Percentiles rank a stretch among this genome's conserved stretches.
phyloP scores from a whole-genome alignment of 257 asterid species.

The Petrea volubilis region DNA sequence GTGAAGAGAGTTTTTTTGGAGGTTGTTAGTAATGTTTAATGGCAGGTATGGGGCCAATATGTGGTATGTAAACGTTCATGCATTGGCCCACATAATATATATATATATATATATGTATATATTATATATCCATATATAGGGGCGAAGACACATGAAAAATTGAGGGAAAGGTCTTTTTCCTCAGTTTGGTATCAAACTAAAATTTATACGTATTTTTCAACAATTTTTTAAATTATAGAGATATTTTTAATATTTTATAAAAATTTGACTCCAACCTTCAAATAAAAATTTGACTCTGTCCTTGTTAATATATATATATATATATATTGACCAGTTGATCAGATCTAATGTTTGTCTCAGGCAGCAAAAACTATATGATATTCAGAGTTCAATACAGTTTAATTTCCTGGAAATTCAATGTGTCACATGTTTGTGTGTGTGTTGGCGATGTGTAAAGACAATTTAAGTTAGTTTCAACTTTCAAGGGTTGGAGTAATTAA shows the following conservation, averaged over 20 bases:
- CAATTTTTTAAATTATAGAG: too few relatives aligned
- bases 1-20: not conserved
- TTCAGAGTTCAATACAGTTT: not conserved
- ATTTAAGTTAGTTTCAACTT: not conserved
- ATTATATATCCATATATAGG: too few relatives aligned
- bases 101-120: not conserved
- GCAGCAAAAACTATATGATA: not conserved
- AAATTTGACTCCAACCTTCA: too few relatives aligned
- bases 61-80: constrained; percentile 15
- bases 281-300: too few relatives aligned
- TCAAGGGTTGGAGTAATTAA: too few relatives aligned
- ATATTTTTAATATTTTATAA: too few relatives aligned
- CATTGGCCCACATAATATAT: not conserved
- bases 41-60: not conserved
- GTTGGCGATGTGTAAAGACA: not conserved
- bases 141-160: too few relatives aligned
- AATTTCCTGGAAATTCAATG: not conserved
- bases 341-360: not conserved
- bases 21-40: not conserved
- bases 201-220: too few relatives aligned
- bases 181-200: too few relatives aligned
- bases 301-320: too few relatives aligned
- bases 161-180: too few relatives aligned
- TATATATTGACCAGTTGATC: not conserved
- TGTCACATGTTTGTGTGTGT: not conserved